Percentiles rank a stretch among this genome's conserved stretches.
These are phyloP conservation scores for Plasmodium gonderi DNA, from an alignment of 169 alveolate species.

Conservation along the genomic window DNA sequence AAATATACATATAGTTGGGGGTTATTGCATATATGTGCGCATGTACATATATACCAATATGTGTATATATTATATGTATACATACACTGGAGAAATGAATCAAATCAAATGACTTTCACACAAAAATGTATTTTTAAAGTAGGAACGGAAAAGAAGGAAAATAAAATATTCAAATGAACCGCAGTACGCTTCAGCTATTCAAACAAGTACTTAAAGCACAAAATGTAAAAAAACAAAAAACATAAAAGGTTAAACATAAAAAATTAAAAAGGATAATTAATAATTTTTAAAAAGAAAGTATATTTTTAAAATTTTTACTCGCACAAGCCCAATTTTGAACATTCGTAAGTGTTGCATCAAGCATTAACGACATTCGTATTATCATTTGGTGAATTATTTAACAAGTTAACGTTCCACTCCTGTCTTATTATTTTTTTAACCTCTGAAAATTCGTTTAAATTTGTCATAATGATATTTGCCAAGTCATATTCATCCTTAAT, in stretches of 20 bases:
- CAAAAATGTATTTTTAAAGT: neutral
- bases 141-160: neutral
- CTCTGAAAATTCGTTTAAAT: constrained; percentile 58
- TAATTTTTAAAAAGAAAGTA: neutral
- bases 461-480: constrained; percentile 48
- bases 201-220: neutral
- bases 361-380: constrained; percentile 19
- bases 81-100: too few species aligned
- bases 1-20: too few species aligned
- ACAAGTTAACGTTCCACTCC: constrained; percentile 55
- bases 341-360: neutral
- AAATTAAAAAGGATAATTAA: neutral
- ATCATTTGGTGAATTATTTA: constrained; percentile 68
- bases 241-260: too few species aligned
- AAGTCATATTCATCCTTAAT: constrained; percentile 67
- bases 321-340: neutral
- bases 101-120: neutral
- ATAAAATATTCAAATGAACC: neutral
- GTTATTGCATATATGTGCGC: neutral
- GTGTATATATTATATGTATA: neutral
- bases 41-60: neutral
- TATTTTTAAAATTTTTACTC: neutral
- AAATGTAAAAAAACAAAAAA: neutral
- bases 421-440: constrained; percentile 53
- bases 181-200: neutral